Evolutionary conservation across 768 basidiomycete species (phyloP).

Genomic region (Calvatia gigantea): DNA sequence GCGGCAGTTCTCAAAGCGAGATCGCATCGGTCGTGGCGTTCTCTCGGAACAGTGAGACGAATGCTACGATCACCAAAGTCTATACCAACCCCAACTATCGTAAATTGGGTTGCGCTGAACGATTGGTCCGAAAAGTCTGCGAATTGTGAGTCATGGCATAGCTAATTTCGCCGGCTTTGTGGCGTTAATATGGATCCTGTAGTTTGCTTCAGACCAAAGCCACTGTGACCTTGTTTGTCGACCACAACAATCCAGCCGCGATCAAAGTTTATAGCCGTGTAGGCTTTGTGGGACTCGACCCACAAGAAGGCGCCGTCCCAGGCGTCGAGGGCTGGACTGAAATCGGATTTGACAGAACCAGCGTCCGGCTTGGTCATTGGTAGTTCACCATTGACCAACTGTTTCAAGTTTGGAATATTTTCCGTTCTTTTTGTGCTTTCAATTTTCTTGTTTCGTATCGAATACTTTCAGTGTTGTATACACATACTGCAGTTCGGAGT

Average conservation of each 20-base stretch:
- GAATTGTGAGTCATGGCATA: conserved; percentile 37
- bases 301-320: conserved; percentile 27
- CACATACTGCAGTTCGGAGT: neutral
- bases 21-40: conserved; percentile 68
- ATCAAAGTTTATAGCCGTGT: conserved; percentile 57
- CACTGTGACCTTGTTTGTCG: conserved; percentile 64
- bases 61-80: conserved; percentile 71
- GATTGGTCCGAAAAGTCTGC: conserved; percentile 57
- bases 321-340: conserved; percentile 55
- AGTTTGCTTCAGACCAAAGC: conserved; percentile 31
- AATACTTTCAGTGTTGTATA: neutral
- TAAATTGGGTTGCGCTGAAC: conserved; percentile 53
- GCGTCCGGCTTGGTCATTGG: conserved; percentile 65
- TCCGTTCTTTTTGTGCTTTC: neutral
- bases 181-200: conserved; percentile 25
- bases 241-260: conserved; percentile 44
- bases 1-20: conserved; percentile 21
- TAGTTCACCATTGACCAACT: conserved; percentile 25
- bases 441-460: neutral
- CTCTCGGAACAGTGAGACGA: conserved; percentile 53
- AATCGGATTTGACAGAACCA: conserved; percentile 51
- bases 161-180: neutral
- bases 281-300: conserved; percentile 58
- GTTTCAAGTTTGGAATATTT: neutral
- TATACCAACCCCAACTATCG: conserved; percentile 56